Evolutionary conservation across 2,329 filamentous ascomycete genomes (phyloP).

Genomic region (Dichotomopilus funicola): DNA sequence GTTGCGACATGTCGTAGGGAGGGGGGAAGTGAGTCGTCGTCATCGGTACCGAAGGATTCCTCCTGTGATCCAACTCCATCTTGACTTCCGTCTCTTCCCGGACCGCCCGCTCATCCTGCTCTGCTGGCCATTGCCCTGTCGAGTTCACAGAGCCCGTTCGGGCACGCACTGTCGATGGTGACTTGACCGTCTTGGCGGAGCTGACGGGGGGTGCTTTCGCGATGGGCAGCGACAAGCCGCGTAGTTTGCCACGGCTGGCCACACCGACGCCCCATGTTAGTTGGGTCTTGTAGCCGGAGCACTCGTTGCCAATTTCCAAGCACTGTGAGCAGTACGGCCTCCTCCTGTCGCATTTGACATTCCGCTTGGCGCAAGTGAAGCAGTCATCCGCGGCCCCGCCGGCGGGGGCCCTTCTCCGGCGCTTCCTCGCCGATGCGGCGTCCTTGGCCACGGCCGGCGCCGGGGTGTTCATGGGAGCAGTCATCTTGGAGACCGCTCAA

Average conservation of each 20-base stretch:
- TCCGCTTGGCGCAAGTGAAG: conserved; percentile 83
- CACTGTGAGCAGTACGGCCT: conserved; percentile 94
- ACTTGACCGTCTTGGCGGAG: conserved; percentile 41
- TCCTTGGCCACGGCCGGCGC: conserved; percentile 33
- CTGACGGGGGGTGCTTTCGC: conserved; percentile 52
- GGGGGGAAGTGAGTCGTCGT: conserved; percentile 33
- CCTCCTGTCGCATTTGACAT: conserved; percentile 80
- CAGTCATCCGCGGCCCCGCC: conserved; percentile 91
- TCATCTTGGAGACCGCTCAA: conserved; percentile 35
- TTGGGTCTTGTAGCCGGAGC: conserved; percentile 93
- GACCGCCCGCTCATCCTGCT: conserved; percentile 20
- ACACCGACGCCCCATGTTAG: conserved; percentile 96
- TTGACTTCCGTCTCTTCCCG: conserved; percentile 32
- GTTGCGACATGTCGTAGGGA: conserved; percentile 46
- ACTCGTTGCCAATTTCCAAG: conserved; percentile 84
- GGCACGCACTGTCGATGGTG: conserved; percentile 32
- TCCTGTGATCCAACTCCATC: conserved; percentile 23
- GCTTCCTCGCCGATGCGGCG: conserved; percentile 53
- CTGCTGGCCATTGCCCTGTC: conserved; percentile 34
- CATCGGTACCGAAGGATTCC: conserved; percentile 37
- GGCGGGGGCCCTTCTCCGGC: conserved; percentile 79
- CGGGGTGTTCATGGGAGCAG: conserved; percentile 39
- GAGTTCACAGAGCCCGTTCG: conserved; percentile 39
- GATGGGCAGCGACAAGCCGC: conserved; percentile 72
- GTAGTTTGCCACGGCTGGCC: conserved; percentile 88